Evolutionary conservation across 1,284 basidiomycete species (phyloP).

Genomic region (Psilocybe mexicana): DNA sequence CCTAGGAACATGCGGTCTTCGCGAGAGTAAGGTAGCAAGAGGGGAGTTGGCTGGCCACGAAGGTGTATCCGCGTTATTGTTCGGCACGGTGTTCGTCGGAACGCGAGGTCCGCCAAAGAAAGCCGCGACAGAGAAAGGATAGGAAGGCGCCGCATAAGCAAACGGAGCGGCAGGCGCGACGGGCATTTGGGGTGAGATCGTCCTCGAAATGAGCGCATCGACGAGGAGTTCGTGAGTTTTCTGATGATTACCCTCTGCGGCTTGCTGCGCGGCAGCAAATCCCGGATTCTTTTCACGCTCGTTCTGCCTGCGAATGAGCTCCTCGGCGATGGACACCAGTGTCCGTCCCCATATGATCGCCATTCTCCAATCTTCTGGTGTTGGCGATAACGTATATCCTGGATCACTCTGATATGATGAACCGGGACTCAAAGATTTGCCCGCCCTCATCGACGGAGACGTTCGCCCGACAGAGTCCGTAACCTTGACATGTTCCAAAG

Average conservation of each 20-base stretch:
- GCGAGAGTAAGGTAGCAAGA: slow-evolving; percentile 51
- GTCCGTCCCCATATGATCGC: slow-evolving; percentile 67
- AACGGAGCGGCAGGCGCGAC: not conserved
- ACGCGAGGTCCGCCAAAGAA: not conserved
- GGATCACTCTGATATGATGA: slow-evolving; percentile 3
- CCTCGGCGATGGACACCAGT: slow-evolving; percentile 57
- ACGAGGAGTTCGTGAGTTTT: not conserved
- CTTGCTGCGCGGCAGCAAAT: not conserved
- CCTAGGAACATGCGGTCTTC: slow-evolving; percentile 52
- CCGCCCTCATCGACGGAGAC: not conserved
- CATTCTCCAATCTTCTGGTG: slow-evolving; percentile 64
- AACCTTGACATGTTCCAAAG: not conserved
- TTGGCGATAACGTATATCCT: slow-evolving; percentile 18
- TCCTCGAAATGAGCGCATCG: slow-evolving; percentile 9
- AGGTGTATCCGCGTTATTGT: slow-evolving; percentile 36
- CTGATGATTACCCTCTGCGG: not conserved
- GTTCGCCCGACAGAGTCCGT: not conserved
- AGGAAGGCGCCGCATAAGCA: not conserved
- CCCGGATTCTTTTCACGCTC: not conserved
- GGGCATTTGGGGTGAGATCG: not conserved
- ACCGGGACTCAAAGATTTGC: too few relatives aligned
- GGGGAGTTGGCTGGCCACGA: slow-evolving; percentile 54
- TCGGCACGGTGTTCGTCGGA: not conserved
- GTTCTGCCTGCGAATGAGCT: slow-evolving; percentile 35
- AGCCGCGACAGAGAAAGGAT: not conserved